Percentiles rank a stretch among this genome's conserved stretches.
Conservation (phyloP, 1,139 yeast genomes). For the Pichia terricola region DNA sequence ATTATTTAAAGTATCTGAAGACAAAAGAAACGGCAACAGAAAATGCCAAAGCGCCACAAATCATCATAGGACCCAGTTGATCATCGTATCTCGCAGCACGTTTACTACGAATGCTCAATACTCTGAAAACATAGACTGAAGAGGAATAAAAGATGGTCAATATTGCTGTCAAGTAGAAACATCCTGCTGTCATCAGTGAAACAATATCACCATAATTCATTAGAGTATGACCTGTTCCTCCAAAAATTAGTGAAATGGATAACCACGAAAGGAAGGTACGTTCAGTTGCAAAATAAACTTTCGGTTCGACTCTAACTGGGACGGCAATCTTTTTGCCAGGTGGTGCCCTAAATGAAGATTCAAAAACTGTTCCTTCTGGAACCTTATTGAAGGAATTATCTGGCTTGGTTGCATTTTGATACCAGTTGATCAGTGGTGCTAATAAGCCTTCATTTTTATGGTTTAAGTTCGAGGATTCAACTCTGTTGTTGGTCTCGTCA, state of each 20-base stretch:
- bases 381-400: conserved; percentile 55
- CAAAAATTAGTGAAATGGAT: conserved; percentile 61
- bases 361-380: conserved; percentile 75
- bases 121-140: conserved; percentile 71
- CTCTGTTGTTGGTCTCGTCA: conserved; percentile 21
- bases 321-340: conserved; percentile 67
- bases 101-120: conserved; percentile 71
- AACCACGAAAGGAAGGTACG: conserved; percentile 75
- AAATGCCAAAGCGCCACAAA: conserved; percentile 64
- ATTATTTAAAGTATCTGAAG: conserved; percentile 31
- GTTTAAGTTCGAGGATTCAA: conserved; percentile 13
- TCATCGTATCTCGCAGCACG: conserved; percentile 82
- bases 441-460: conserved; percentile 9
- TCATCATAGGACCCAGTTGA: conserved; percentile 74
- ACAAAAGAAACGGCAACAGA: conserved; percentile 68
- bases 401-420: conserved; percentile 15
- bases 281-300: conserved; percentile 78
- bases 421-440: conserved; percentile 12
- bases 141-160: conserved; percentile 68
- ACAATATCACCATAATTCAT: conserved; percentile 59
- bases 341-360: conserved; percentile 56
- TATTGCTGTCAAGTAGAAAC: conserved; percentile 79
- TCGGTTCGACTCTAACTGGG: conserved; percentile 77
- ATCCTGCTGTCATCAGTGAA: conserved; percentile 75
- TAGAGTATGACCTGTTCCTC: conserved; percentile 64